Evolutionary conservation across 371 early-diverging fungal genomes (phyloP).

Genomic region (Syncephalastrum monosporum): DNA sequence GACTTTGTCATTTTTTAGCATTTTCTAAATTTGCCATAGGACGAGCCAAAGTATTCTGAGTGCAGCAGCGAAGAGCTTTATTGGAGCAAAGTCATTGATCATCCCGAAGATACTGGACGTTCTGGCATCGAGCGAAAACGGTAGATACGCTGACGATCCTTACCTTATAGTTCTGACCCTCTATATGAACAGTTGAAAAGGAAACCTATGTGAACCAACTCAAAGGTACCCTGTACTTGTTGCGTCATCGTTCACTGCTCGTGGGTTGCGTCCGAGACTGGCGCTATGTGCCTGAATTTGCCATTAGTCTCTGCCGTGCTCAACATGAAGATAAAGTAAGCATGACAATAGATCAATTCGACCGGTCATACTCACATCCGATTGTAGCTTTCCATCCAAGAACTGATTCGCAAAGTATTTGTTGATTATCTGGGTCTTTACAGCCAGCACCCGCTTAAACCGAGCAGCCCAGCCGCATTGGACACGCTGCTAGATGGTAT

Average conservation of each 20-base stretch:
- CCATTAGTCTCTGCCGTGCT: conserved; percentile 61
- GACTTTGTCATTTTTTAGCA: too few relatives aligned
- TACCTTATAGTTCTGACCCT: neutral
- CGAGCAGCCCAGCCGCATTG: conserved; percentile 2
- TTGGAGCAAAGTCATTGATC: conserved; percentile 53
- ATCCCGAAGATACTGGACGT: conserved; percentile 63
- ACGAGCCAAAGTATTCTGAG: conserved; percentile 36
- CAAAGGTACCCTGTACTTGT: conserved; percentile 78
- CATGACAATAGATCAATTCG: neutral
- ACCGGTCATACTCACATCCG: neutral
- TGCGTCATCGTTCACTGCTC: conserved; percentile 52
- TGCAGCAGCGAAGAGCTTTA: conserved; percentile 53
- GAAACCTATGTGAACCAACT: conserved; percentile 58
- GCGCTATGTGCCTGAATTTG: conserved; percentile 61
- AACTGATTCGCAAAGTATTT: conserved; percentile 67
- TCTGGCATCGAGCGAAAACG: conserved; percentile 38
- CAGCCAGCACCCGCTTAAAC: conserved; percentile 17
- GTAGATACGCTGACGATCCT: conserved; percentile 19
- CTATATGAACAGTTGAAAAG: conserved; percentile 17
- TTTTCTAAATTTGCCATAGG: too few relatives aligned
- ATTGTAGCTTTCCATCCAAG: conserved; percentile 64
- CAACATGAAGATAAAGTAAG: conserved; percentile 77
- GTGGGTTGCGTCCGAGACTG: conserved; percentile 66
- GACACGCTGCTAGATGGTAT: conserved; percentile 19
- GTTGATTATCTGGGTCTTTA: conserved; percentile 56